Evolutionary conservation across 352 stramenopile genomes (phyloP).

Genomic region (Pythium diclinum): DNA sequence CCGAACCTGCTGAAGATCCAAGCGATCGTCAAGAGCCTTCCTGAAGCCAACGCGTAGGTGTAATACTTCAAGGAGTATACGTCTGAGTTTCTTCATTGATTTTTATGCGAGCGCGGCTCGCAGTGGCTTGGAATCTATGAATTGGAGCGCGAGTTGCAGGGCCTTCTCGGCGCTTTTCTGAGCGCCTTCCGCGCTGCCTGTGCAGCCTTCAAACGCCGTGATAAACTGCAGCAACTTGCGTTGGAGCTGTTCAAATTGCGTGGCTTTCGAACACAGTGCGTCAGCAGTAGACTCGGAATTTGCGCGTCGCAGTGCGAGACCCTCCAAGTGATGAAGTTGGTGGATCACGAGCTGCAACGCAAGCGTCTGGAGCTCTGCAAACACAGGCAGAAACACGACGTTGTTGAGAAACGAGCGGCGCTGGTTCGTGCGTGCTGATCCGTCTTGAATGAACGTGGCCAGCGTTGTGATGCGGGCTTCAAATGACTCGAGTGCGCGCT

Average conservation of each 20-base stretch:
- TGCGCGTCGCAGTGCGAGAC: conserved; percentile 10
- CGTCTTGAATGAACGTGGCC: conserved; percentile 31
- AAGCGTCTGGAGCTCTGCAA: conserved; percentile 41
- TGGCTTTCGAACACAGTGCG: neutral
- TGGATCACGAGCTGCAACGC: conserved; percentile 46
- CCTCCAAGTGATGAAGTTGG: conserved; percentile 43
- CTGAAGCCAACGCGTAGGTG: neutral
- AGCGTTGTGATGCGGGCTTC: conserved; percentile 33
- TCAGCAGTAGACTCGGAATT: neutral
- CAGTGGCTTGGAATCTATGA: conserved; percentile 32
- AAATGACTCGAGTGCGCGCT: conserved; percentile 40
- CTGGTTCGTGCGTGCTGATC: conserved; percentile 56
- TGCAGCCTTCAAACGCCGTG: conserved; percentile 67
- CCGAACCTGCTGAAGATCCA: conserved; percentile 8
- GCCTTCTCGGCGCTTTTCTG: conserved; percentile 59
- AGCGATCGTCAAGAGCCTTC: neutral
- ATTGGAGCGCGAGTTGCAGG: conserved; percentile 51
- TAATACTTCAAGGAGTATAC: no score
- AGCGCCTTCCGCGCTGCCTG: conserved; percentile 34
- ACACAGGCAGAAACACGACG: conserved; percentile 46
- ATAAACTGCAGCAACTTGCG: conserved; percentile 63
- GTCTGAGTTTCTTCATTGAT: no score
- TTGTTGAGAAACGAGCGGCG: conserved; percentile 52
- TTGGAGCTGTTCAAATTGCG: conserved; percentile 45
- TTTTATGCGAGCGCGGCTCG: neutral